Base-by-base conservation (phyloP, 1,284 basidiomycete genomes). In the Ustilago hordei region DNA sequence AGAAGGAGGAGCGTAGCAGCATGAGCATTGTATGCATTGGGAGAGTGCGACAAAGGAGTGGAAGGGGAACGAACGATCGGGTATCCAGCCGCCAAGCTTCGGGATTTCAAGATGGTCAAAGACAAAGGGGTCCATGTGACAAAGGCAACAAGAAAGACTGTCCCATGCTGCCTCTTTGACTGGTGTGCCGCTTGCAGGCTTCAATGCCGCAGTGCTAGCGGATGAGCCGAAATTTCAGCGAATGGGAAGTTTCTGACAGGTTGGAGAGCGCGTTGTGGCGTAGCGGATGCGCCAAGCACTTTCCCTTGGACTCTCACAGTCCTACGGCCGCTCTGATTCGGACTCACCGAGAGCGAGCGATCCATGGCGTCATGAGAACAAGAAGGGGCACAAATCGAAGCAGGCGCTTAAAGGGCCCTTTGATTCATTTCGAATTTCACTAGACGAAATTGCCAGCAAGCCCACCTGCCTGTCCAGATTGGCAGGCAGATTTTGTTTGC, bases 401-500 rank as follows among this genome's bases (percentile, higher is more conserved):
- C 43, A 45, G 43, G 17, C 43, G n/a, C 8, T 45, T n/a, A 41
- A 41, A 17, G n/a, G 9, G 43, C 43, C 43, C 43, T 45, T 45
- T 45, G n/a, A 45, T 45, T 45, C 17, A 19, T 45, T 45, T 45
- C 43, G 19, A 45, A 45, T 45, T 45, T 45, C 43, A 45, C 43
- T 31, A 50, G 48, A 23, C 28, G 31, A 12, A 50, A 38, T 19
- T 55, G 54, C 54, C 54, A 55, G 54, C 54, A 41, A 34, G 54
- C 17, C 8, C 11, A 5, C n/a, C 52, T 53, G 52, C 11, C 53
- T 54, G 53, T 54, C 53, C 9, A 54, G 9, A 35, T 9, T 54
- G 35, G 53, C 53, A 36, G 19, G 23, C 23, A 23, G 19, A 31
- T 45, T 45, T 45, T 12, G n/a, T 38, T n/a, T 6, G 4, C 54